A percentile compares a stretch with the other conserved stretches of the same genome.
These are phyloP conservation scores for Diplodia corticola DNA, from an alignment of 2,329 filamentous ascomycete genomes.

Conservation along the genomic window DNA sequence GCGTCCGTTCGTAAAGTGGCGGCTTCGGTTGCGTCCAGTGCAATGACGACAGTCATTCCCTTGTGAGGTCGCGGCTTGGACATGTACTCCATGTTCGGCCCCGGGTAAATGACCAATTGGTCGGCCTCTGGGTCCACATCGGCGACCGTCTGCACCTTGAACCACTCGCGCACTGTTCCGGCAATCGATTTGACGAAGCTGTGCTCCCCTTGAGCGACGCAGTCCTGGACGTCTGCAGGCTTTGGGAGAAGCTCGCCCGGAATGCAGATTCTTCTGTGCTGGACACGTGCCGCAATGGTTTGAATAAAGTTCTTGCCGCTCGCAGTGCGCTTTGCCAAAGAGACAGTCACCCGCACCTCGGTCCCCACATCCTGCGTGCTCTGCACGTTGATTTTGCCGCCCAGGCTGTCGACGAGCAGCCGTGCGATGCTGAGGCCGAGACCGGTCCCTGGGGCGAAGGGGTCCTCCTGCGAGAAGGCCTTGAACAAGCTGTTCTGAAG, in stretches of 20 bases:
- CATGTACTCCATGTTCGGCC: background rate
- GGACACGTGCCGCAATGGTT: background rate
- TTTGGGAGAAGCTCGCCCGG: background rate
- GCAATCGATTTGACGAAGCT: background rate
- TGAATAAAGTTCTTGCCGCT: background rate
- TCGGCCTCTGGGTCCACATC: background rate
- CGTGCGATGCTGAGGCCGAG: conserved; percentile 42
- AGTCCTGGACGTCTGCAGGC: too few relatives aligned
- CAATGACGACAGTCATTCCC: background rate
- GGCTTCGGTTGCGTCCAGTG: background rate
- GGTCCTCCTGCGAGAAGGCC: conserved; percentile 42
- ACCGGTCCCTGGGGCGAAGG: conserved; percentile 40
- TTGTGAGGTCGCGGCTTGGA: background rate
- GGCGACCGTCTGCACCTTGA: background rate
- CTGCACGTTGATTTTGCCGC: conserved; percentile 39
- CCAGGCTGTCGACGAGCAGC: conserved; percentile 39
- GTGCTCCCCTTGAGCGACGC: background rate
- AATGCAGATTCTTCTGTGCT: background rate
- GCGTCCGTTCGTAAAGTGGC: background rate
- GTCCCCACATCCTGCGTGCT: conserved; percentile 39
- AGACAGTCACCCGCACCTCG: background rate
- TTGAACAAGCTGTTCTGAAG: conserved; percentile 39
- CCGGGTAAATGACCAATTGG: background rate
- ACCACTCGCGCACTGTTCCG: background rate
- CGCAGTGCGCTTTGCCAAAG: background rate